Conservation (phyloP, 768 basidiomycete species). For the Cystofilobasidium capitatum region DNA sequence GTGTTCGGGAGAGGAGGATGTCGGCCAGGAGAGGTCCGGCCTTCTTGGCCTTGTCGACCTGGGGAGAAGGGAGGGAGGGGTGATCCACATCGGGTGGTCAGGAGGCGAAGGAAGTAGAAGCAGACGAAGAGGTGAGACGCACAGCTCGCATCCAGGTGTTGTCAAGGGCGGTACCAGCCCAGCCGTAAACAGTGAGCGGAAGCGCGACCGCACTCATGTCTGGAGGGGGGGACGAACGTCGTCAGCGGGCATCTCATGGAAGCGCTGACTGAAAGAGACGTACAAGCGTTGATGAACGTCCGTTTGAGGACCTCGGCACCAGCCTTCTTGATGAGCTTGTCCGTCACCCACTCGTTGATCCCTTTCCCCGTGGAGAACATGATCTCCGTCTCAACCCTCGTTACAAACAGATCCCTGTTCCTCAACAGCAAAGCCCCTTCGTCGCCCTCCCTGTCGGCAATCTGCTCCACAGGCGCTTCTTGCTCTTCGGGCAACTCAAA, state of each 20-base stretch:
- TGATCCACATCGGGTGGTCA: background rate
- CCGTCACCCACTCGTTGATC: constrained; percentile 36
- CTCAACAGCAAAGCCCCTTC: constrained; percentile 14
- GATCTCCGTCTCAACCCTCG: constrained; percentile 29
- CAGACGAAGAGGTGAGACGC: background rate
- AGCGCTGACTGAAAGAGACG: constrained; percentile 32
- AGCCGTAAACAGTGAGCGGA: constrained; percentile 33
- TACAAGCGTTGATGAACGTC: constrained; percentile 43
- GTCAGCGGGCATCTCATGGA: constrained; percentile 24
- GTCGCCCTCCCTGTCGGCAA: background rate
- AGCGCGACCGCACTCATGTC: constrained; percentile 26
- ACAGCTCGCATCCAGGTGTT: constrained; percentile 39
- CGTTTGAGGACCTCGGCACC: constrained; percentile 43
- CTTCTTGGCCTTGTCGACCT: constrained; percentile 42
- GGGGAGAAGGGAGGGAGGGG: background rate
- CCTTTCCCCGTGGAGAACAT: constrained; percentile 36
- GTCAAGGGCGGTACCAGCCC: constrained; percentile 38
- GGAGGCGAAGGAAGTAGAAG: background rate
- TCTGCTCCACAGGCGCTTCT: background rate
- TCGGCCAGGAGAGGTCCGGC: constrained; percentile 44
- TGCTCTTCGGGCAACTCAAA: background rate
- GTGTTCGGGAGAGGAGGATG: constrained; percentile 43
- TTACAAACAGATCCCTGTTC: constrained; percentile 21
- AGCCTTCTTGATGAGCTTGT: constrained; percentile 35
- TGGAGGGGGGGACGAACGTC: constrained; percentile 18